phyloP scores from a whole-genome alignment of 805 yeast species.

The Metschnikowia orientalis region DNA sequence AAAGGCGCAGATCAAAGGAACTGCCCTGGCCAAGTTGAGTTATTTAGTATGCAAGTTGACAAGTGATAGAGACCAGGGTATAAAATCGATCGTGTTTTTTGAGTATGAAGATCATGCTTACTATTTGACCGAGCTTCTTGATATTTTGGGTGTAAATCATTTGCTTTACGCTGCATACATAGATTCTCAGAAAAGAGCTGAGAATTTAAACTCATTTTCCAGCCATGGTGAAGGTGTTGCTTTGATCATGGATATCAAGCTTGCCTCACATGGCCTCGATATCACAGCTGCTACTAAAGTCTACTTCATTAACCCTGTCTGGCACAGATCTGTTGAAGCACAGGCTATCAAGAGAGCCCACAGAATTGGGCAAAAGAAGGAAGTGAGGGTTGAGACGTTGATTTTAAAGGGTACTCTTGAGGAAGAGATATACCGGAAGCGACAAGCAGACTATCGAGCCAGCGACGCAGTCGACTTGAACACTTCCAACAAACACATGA shows the following conservation, averaged over 20 bases:
- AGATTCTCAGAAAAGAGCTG: constrained; percentile 45
- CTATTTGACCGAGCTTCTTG: constrained; percentile 60
- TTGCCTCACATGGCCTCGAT: constrained; percentile 68
- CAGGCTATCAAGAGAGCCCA: constrained; percentile 77
- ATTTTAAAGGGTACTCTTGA: constrained; percentile 60
- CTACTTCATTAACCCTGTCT: constrained; percentile 67
- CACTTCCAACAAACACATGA: constrained; percentile 35
- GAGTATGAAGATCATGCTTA: constrained; percentile 72
- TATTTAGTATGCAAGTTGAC: constrained; percentile 52
- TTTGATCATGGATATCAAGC: constrained; percentile 60
- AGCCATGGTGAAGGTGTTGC: constrained; percentile 43
- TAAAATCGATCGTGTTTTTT: constrained; percentile 61
- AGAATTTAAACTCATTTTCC: constrained; percentile 49
- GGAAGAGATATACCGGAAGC: constrained; percentile 55
- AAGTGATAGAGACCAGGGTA: constrained; percentile 44
- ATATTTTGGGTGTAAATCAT: constrained; percentile 56
- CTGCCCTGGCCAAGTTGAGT: constrained; percentile 61
- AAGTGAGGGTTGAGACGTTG: constrained; percentile 65
- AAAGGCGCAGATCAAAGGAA: constrained; percentile 48
- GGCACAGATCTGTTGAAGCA: constrained; percentile 67
- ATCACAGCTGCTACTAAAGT: constrained; percentile 65
- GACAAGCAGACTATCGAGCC: constrained; percentile 20
- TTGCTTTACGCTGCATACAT: constrained; percentile 62
- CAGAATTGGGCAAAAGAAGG: constrained; percentile 64
- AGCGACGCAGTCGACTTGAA: constrained; percentile 13